Base-by-base conservation (phyloP, 2,329 filamentous ascomycete species). In the Proliferodiscus dingleyae region DNA sequence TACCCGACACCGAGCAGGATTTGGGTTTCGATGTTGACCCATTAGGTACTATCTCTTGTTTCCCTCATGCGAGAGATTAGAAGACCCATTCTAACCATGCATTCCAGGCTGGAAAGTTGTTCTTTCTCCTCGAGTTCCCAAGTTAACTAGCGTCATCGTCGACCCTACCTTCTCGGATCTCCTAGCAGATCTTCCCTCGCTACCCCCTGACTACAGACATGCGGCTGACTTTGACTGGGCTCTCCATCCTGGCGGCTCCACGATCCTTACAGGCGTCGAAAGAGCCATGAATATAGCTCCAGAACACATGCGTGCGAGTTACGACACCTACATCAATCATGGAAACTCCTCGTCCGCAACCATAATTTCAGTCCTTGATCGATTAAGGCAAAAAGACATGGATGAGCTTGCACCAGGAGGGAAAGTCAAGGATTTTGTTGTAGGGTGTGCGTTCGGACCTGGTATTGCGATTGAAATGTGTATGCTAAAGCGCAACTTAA, bases 311-410 rank as follows among this genome's bases (percentile, higher is more conserved):
- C 72, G 81, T 38, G 81, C 82, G n/a, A 83, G 79, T 47, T 84
- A 83, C 58, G 77, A 84, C 50, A 77, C 80, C 15, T 87, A 87
- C 56, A 78, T 80, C 40, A 76, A 77, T 42, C 78, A 80, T 55
- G 83, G 84, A 1, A 88, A 87, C 64, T 80, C 77, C 29, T 83
- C 79, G 49, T 85, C 81, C 1, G 80, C 83, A 7, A 85, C 83
- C 2, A 79, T 87, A 10, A 78, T 85, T 54, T 80, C 78, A 50
- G 83, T 88, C 1, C 66, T 87, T 62, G 71, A 86, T 52, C 70
- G 74, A 10, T 55, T 87, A 54, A 69, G 82, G 5, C 61, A 67
- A 18, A 77, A 78, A 55, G 77, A 80, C 8, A 82, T 82, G 77
- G 78, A 81, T 47, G 68, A 66, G 3, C 41, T 76, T 6, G 75